Percentiles rank a stretch among this genome's conserved stretches.
Evolutionary conservation across 345 rosid species (phyloP).

Genomic region (Cochlearia excelsa): DNA sequence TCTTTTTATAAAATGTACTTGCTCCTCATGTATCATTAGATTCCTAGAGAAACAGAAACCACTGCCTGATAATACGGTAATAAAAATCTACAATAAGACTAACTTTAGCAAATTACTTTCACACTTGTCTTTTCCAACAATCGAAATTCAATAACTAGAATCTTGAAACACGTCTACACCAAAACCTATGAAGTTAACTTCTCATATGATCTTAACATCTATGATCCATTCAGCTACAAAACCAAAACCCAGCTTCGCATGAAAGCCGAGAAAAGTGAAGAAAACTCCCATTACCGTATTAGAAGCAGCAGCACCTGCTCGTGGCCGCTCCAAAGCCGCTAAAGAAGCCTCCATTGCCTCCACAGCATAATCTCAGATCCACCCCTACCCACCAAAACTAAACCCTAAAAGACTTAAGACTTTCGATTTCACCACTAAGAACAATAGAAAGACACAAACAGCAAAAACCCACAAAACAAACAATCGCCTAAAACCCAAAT

Average conservation of each 20-base stretch:
- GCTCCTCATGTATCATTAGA: neutral
- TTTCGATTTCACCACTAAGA: conserved; percentile 23
- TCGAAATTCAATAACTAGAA: conserved; percentile 6
- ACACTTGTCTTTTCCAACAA: neutral
- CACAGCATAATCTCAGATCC: conserved; percentile 41
- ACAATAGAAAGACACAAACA: conserved; percentile 22
- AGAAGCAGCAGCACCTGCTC: conserved; percentile 50
- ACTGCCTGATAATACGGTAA: conserved; percentile 3
- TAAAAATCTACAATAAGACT: conserved; percentile 10
- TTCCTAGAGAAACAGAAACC: conserved; percentile 3
- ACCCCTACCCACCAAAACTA: conserved; percentile 11
- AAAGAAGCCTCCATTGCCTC: conserved; percentile 75
- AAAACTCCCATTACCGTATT: conserved; percentile 56
- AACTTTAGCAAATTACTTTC: neutral
- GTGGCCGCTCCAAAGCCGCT: conserved; percentile 82
- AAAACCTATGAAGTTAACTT: neutral
- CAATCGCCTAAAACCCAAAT: conserved; percentile 17
- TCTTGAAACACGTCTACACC: conserved; percentile 4
- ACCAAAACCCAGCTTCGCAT: neutral
- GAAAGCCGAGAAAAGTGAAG: neutral
- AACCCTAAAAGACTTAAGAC: conserved; percentile 9
- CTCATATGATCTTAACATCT: neutral
- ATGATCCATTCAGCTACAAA: conserved; percentile 15
- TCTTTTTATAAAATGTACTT: conserved; percentile 10
- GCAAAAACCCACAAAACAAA: conserved; percentile 1